Percentiles rank a stretch among this genome's conserved stretches.
phyloP scores from a whole-genome alignment of 176 grass and related monocot species.

The Oropetium thomaeum region DNA sequence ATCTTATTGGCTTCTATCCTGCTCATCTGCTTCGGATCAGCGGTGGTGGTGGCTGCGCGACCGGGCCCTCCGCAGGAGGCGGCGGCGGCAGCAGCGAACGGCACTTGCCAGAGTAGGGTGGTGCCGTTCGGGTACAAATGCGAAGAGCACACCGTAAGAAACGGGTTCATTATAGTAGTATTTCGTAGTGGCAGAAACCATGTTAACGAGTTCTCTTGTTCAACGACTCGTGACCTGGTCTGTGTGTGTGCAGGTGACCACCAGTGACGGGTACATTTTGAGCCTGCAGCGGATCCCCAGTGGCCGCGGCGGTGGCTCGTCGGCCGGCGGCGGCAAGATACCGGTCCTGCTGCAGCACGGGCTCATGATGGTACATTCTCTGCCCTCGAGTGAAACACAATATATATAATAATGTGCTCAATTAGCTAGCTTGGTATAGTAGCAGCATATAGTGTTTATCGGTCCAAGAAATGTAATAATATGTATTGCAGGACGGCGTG shows the following conservation, averaged over 20 bases:
- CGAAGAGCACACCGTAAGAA: slow-evolving; percentile 42
- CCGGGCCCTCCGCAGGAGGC: background rate
- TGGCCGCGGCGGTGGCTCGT: background rate
- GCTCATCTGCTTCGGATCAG: background rate
- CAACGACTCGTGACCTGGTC: too few relatives aligned
- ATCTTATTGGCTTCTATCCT: background rate
- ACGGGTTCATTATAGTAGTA: too few relatives aligned
- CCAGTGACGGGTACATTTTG: slow-evolving; percentile 55
- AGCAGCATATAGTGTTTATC: too few relatives aligned
- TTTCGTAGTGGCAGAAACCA: too few relatives aligned
- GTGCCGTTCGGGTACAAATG: slow-evolving; percentile 40
- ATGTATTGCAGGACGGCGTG: slow-evolving; percentile 38
- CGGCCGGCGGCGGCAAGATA: background rate
- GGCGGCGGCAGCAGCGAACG: slow-evolving; percentile 3
- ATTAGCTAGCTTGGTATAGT: too few relatives aligned
- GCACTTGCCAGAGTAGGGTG: slow-evolving; percentile 41
- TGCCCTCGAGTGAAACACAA: too few relatives aligned
- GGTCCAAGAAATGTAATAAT: background rate
- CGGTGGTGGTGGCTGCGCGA: background rate
- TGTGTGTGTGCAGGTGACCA: slow-evolving; percentile 53
- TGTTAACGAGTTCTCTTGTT: too few relatives aligned
- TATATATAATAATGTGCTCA: too few relatives aligned
- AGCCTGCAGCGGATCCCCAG: slow-evolving; percentile 49
- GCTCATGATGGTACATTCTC: slow-evolving; percentile 48
- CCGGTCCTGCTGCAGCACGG: slow-evolving; percentile 58